Evolutionary conservation across 768 basidiomycete genomes (phyloP).

Genomic region (Clathrus columnatus): DNA sequence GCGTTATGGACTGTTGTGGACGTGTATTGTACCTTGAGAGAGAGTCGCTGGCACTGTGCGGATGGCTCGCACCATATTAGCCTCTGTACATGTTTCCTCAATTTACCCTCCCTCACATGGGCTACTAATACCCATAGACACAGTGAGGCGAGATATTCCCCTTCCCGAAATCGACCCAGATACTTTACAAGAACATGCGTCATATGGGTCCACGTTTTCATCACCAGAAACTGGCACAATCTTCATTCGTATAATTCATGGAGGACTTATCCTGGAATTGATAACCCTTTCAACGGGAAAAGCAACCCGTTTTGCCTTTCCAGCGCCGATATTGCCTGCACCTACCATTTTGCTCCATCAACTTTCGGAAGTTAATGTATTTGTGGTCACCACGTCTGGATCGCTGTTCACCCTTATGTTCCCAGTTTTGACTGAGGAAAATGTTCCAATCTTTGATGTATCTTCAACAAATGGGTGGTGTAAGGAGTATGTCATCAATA

Average conservation of each 20-base stretch:
- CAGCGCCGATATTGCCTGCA: slow-evolving; percentile 52
- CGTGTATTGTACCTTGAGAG: not conserved
- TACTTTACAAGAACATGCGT: slow-evolving; percentile 65
- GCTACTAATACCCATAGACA: slow-evolving; percentile 23
- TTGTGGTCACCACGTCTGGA: slow-evolving; percentile 57
- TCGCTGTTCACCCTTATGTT: slow-evolving; percentile 68
- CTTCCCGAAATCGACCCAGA: slow-evolving; percentile 33
- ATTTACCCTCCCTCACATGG: slow-evolving; percentile 2
- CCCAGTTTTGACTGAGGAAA: slow-evolving; percentile 35
- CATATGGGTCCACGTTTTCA: slow-evolving; percentile 49
- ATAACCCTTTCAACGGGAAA: slow-evolving; percentile 59
- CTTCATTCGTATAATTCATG: slow-evolving; percentile 66
- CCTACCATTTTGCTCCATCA: slow-evolving; percentile 55
- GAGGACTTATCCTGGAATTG: slow-evolving; percentile 66
- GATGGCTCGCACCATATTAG: slow-evolving; percentile 9
- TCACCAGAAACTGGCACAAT: slow-evolving; percentile 53
- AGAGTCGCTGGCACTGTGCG: too few relatives aligned
- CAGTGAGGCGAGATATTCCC: slow-evolving; percentile 46
- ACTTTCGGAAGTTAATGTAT: slow-evolving; percentile 52
- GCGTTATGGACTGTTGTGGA: slow-evolving; percentile 12
- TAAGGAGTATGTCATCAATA: slow-evolving; percentile 60
- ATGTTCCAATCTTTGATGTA: slow-evolving; percentile 7
- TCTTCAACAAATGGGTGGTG: slow-evolving; percentile 30
- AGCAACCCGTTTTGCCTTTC: slow-evolving; percentile 71
- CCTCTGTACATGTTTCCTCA: slow-evolving; percentile 9